Evolutionary conservation across 1,284 basidiomycete species (phyloP), one percentile per base, ranked within the genome.

Genomic region (Melampsora abietis-canadensis): DNA sequence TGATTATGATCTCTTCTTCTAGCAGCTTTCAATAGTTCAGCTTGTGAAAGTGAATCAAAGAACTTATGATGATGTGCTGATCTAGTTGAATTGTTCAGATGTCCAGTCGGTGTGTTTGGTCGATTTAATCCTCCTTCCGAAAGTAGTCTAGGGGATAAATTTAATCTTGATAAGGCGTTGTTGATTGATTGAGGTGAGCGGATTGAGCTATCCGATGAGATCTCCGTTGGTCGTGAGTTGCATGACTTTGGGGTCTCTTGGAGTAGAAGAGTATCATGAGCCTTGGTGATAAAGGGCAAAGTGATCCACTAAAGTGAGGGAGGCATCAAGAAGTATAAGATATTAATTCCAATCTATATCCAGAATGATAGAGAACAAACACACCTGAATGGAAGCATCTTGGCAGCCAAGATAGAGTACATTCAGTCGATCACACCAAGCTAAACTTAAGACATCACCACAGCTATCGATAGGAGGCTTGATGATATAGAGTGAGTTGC

Each of bases 331-430:
- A n/a, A 54, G 21, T 8, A n/a, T 27, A 1, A 54, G 51, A 54
- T 1, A 14, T n/a, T n/a, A 2, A 19, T 7, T 54, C 7, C 3
- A 27, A 54, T 54, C 6, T 54, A n/a, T n/a, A n/a, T 7, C 7
- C 2, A n/a, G 51, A n/a, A 44, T 66, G 27, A 27, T 19, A 21
- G 57, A 57, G 37, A 21, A 8, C 17, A 27, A 34, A 47, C 66
- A 27, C n/a, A 75, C 73, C 54, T 74, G 73, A 47, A 75, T 67
- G 12, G 73, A 75, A 7, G 73, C 62, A 57, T 75, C 73, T 67
- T 75, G 73, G 57, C 64, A 75, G 46, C 73, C 73, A n/a, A 75
- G 51, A 46, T 75, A 75, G 19, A 75, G 44, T 48, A 57, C 62
- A 31, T 66, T 68, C 4, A 75, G 44, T 31, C 54, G 66, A 61